phyloP scores from a whole-genome alignment of 2,329 filamentous ascomycete genomes.

The Proliferodiscus dingleyae region DNA sequence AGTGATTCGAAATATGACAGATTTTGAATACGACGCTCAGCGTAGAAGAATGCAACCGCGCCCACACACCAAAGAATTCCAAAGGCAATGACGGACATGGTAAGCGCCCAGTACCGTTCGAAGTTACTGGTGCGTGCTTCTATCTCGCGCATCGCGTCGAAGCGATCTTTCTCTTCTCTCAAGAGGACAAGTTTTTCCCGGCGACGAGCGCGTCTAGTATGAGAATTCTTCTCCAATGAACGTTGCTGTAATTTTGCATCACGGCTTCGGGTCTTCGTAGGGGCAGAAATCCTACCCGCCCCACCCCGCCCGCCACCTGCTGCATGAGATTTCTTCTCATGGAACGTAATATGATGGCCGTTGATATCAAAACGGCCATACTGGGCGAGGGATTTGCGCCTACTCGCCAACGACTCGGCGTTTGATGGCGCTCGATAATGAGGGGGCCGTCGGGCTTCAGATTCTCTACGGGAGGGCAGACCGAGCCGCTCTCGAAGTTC shows the following conservation, averaged over 20 bases:
- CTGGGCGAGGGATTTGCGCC: slow-evolving; percentile 23
- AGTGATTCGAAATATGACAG: slow-evolving; percentile 60
- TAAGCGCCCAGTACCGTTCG: slow-evolving; percentile 56
- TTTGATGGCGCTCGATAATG: slow-evolving; percentile 11
- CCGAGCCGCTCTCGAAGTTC: slow-evolving; percentile 40
- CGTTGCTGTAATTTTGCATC: slow-evolving; percentile 25
- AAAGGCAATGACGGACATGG: slow-evolving; percentile 54
- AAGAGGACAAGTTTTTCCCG: slow-evolving; percentile 47
- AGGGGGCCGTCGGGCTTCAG: slow-evolving; percentile 9
- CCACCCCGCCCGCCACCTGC: slow-evolving; percentile 26
- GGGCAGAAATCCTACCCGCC: slow-evolving; percentile 16
- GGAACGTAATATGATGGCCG: slow-evolving; percentile 33
- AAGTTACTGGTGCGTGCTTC: slow-evolving; percentile 51
- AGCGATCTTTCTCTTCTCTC: slow-evolving; percentile 53
- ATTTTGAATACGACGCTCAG: slow-evolving; percentile 47
- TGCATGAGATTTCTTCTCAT: slow-evolving; percentile 21
- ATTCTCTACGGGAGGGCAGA: slow-evolving; percentile 27
- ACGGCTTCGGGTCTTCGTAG: slow-evolving; percentile 16
- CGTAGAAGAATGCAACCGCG: slow-evolving; percentile 58
- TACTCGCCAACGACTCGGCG: slow-evolving; percentile 27
- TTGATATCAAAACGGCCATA: slow-evolving; percentile 34
- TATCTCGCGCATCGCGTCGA: slow-evolving; percentile 61
- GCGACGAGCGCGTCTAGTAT: slow-evolving; percentile 11
- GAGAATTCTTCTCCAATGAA: slow-evolving; percentile 7
- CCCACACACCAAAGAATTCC: slow-evolving; percentile 61